phyloP scores from a whole-genome alignment of 805 yeast genomes.

The Nakazawaea pomicola region DNA sequence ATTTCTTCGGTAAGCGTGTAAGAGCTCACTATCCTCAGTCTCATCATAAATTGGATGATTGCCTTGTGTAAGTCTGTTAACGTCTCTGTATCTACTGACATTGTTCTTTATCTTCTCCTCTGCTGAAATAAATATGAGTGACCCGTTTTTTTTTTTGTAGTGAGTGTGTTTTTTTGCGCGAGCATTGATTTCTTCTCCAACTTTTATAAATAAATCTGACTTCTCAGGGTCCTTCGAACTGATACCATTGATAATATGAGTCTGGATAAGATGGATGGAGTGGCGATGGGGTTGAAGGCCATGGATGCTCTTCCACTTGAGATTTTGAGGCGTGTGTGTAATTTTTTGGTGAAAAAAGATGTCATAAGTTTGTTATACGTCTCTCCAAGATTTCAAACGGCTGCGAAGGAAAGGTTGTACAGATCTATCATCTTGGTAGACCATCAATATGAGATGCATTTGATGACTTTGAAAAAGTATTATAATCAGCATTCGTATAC shows the following conservation, averaged over 20 bases:
- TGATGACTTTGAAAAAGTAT: constrained; percentile 5
- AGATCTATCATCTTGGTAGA: constrained; percentile 9
- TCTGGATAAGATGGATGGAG: neutral
- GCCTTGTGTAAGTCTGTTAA: constrained; percentile 14
- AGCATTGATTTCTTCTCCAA: neutral
- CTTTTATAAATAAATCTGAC: too few relatives aligned
- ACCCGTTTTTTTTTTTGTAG: neutral
- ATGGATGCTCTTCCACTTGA: constrained; percentile 7
- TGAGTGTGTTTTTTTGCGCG: neutral
- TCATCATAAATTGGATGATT: constrained; percentile 16
- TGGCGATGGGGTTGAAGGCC: neutral
- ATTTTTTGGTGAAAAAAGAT: constrained; percentile 3
- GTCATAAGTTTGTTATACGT: constrained; percentile 2
- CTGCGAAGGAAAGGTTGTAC: constrained; percentile 6
- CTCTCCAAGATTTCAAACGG: constrained; percentile 3
- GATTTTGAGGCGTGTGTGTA: constrained; percentile 3
- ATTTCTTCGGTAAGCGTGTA: constrained; percentile 8
- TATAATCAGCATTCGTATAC: constrained; percentile 1
- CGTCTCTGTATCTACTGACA: neutral
- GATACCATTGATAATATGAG: too few relatives aligned
- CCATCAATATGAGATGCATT: constrained; percentile 7
- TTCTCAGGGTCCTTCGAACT: too few relatives aligned
- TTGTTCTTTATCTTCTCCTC: neutral
- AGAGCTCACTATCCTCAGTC: constrained; percentile 11
- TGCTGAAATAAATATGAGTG: too few relatives aligned